Evolutionary conservation across 176 grass and related monocot species (phyloP).

Genomic region (Aegilops sharonensis): DNA sequence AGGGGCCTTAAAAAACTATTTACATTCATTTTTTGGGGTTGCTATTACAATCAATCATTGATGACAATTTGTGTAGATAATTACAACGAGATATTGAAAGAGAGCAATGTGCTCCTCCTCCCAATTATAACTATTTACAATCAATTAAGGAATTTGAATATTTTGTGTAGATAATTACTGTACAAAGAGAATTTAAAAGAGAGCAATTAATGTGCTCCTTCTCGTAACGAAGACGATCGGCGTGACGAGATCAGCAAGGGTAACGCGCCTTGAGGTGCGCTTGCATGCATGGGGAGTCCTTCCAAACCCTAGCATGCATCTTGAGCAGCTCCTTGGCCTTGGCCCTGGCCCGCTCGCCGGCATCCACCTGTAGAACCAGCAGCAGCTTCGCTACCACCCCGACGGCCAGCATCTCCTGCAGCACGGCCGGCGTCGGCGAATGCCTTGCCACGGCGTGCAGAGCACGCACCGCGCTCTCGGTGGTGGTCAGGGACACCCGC

Average conservation of each 20-base stretch:
- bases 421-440: constrained; percentile 46
- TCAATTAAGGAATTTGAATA: background rate
- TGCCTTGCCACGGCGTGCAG: constrained; percentile 52
- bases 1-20: too few species aligned
- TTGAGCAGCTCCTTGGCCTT: constrained; percentile 70
- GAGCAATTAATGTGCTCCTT: constrained; percentile 21
- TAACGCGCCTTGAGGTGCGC: constrained; percentile 46
- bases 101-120: constrained; percentile 4
- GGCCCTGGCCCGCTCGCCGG: constrained; percentile 25
- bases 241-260: constrained; percentile 27
- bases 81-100: too few species aligned
- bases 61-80: too few species aligned
- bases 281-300: constrained; percentile 66
- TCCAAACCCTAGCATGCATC: constrained; percentile 82
- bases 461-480: constrained; percentile 55
- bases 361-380: constrained; percentile 51
- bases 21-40: too few species aligned
- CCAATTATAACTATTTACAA: background rate
- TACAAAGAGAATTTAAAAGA: background rate
- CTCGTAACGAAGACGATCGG: background rate
- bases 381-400: constrained; percentile 72
- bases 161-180: background rate
- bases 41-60: too few species aligned
- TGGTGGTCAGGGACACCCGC: constrained; percentile 44
- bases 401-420: constrained; percentile 75